These are phyloP conservation scores for Castanopsis chinensis DNA, from an alignment of 306 rosid genomes.

Conservation along the genomic window DNA sequence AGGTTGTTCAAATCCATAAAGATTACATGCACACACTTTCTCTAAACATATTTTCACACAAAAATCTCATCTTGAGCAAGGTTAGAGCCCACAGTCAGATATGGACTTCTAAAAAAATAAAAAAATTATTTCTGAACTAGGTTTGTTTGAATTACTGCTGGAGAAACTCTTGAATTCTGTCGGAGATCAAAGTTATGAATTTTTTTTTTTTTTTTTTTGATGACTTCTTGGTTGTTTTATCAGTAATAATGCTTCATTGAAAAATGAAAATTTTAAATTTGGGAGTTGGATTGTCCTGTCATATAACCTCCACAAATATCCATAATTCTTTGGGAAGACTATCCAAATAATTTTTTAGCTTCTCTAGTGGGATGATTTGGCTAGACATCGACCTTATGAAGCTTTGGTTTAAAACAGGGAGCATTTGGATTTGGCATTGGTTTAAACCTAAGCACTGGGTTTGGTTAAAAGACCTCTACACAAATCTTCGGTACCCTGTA, in stretches of 20 bases:
- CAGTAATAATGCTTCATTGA: neutral
- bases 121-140: neutral
- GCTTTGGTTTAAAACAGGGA: neutral
- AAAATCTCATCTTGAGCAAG: neutral
- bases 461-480: neutral
- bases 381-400: neutral
- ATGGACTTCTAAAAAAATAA: no score
- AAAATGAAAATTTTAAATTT: neutral
- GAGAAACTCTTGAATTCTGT: neutral
- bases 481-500: no score
- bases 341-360: neutral
- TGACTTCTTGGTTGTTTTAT: neutral
- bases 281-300: neutral
- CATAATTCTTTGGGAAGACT: neutral
- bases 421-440: neutral
- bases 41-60: neutral
- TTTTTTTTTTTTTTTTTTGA: no score
- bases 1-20: neutral
- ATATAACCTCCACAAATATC: neutral
- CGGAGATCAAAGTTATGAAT: neutral
- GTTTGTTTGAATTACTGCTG: neutral
- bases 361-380: neutral
- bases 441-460: neutral
- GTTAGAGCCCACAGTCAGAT: neutral
- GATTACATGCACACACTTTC: neutral